These are phyloP conservation scores for Solanum bukasovii DNA, from an alignment of 257 asterid species.

Conservation along the genomic window DNA sequence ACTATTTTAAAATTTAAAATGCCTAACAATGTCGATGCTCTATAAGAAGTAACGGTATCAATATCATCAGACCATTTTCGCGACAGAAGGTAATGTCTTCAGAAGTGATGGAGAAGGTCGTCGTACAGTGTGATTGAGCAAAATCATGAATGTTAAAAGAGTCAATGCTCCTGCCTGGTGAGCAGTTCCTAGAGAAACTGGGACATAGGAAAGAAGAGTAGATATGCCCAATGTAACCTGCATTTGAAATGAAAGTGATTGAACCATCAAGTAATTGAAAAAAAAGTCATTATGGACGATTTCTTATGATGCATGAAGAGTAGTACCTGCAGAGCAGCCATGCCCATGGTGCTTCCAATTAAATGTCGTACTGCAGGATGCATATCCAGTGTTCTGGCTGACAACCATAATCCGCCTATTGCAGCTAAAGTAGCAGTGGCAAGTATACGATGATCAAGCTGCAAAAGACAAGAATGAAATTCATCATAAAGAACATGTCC, in stretches of 20 bases:
- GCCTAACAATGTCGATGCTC: neutral
- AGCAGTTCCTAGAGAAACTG: conserved; percentile 78
- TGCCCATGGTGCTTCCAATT: conserved; percentile 70
- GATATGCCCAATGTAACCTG: conserved; percentile 83
- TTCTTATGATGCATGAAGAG: neutral
- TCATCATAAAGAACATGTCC: neutral
- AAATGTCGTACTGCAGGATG: conserved; percentile 71
- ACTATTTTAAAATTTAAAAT: neutral
- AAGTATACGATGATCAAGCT: conserved; percentile 94
- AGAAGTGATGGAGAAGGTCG: conserved; percentile 69
- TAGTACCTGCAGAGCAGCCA: conserved; percentile 81
- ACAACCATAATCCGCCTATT: conserved; percentile 69
- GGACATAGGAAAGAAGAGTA: conserved; percentile 70
- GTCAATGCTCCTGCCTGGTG: conserved; percentile 99
- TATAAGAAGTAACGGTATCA: neutral
- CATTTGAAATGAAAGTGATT: neutral
- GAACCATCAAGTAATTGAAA: neutral
- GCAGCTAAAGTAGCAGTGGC: conserved; percentile 76
- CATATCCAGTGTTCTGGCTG: conserved; percentile 55
- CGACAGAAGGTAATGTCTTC: conserved; percentile 56
- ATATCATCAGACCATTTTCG: conserved; percentile 26
- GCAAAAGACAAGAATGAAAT: neutral
- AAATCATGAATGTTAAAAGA: conserved; percentile 61
- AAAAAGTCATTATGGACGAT: neutral
- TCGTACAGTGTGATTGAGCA: conserved; percentile 85